Evolutionary conservation across 2,329 filamentous ascomycete genomes (phyloP).

Genomic region (Aspergillus sergii): DNA sequence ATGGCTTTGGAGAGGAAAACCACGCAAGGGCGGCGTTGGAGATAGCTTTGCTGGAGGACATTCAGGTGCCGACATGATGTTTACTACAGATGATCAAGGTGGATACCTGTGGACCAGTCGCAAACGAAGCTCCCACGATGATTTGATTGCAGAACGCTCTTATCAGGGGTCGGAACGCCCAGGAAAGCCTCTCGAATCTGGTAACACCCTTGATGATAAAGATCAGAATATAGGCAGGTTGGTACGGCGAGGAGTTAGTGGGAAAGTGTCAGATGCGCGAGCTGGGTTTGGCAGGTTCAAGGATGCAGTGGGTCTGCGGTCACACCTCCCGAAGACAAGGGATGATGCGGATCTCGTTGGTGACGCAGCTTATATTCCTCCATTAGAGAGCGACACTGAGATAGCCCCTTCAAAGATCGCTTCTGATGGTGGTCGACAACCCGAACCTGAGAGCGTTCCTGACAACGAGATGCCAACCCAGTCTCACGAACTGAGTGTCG

Average conservation of each 20-base stretch:
- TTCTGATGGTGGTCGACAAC: slow-evolving; percentile 18
- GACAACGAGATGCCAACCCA: slow-evolving; percentile 21
- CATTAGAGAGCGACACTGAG: slow-evolving; percentile 34
- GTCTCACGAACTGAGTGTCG: slow-evolving; percentile 16
- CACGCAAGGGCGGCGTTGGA: slow-evolving; percentile 60
- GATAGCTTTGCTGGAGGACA: slow-evolving; percentile 34
- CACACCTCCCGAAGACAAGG: slow-evolving; percentile 43
- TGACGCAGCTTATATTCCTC: slow-evolving; percentile 31
- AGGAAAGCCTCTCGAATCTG: slow-evolving; percentile 33
- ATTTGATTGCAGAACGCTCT: slow-evolving; percentile 32
- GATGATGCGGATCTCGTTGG: slow-evolving; percentile 35
- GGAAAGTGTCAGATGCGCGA: slow-evolving; percentile 76
- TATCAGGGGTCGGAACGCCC: slow-evolving; percentile 33
- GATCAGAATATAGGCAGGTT: slow-evolving; percentile 60
- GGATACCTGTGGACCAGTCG: slow-evolving; percentile 49
- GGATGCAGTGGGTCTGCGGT: slow-evolving; percentile 70
- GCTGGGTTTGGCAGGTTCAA: slow-evolving; percentile 84
- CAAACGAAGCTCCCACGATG: slow-evolving; percentile 44
- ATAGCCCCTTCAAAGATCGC: slow-evolving; percentile 12
- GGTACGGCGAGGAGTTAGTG: slow-evolving; percentile 78
- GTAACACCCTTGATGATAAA: slow-evolving; percentile 36
- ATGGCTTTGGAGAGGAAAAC: slow-evolving; percentile 94
- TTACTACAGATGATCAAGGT: slow-evolving; percentile 49
- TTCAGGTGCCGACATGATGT: slow-evolving; percentile 45
- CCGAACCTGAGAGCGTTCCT: slow-evolving; percentile 21